Evolutionary conservation across 805 yeast species (phyloP).

Genomic region (Starmerella stellata): DNA sequence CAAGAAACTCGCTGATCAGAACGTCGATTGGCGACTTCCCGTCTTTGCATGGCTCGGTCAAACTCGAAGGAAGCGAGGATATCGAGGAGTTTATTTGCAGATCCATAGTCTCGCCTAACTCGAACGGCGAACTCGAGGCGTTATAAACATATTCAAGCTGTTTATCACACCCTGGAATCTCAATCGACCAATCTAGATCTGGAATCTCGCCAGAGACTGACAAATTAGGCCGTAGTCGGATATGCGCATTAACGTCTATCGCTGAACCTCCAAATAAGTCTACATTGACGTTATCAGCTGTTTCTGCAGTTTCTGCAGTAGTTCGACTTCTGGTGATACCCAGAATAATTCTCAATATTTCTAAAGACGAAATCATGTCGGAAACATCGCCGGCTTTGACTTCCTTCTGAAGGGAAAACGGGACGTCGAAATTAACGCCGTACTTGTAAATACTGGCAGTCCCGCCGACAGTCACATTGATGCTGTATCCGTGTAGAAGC

Average conservation of each 20-base stretch:
- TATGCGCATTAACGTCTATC: constrained; percentile 6
- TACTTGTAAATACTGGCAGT: constrained; percentile 6
- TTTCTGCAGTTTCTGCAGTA: neutral
- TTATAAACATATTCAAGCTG: constrained; percentile 7
- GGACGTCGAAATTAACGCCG: constrained; percentile 10
- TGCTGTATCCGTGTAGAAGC: constrained; percentile 3
- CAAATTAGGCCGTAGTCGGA: constrained; percentile 1
- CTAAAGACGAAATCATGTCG: neutral
- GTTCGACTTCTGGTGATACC: neutral
- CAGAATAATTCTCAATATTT: no score
- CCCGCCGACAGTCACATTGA: constrained; percentile 7
- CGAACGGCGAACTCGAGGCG: constrained; percentile 12
- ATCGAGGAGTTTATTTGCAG: constrained; percentile 8
- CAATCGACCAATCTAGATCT: constrained; percentile 17
- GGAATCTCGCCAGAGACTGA: constrained; percentile 18
- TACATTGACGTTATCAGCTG: constrained; percentile 1
- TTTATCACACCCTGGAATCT: constrained; percentile 19
- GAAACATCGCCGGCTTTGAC: neutral
- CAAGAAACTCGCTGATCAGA: constrained; percentile 17
- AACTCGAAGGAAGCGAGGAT: constrained; percentile 14
- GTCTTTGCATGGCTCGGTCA: constrained; percentile 15
- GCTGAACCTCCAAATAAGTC: neutral
- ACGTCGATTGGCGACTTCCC: constrained; percentile 19
- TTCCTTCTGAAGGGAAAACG: constrained; percentile 2
- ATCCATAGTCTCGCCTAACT: constrained; percentile 3